Evolutionary conservation across 352 stramenopile species (phyloP).

Genomic region (Globisporangium nodosum): DNA sequence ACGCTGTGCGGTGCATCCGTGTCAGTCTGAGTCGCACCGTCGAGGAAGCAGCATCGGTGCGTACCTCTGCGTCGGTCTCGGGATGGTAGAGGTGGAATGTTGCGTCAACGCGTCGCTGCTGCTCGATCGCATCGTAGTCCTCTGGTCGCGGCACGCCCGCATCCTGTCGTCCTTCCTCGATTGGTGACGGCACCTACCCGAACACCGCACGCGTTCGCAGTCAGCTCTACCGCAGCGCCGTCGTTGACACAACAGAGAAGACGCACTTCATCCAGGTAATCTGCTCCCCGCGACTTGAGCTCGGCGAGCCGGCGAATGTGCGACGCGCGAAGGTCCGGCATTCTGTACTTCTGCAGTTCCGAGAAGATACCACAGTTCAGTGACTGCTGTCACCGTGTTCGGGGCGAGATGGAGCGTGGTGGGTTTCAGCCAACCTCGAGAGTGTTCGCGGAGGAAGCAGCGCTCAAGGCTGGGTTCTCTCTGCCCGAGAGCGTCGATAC

Average conservation of each 20-base stretch:
- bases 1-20: slow-evolving; percentile 16
- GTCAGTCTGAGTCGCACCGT: not conserved
- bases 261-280: slow-evolving; percentile 24
- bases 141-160: slow-evolving; percentile 8
- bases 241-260: not conserved
- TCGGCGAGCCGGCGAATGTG: slow-evolving; percentile 69
- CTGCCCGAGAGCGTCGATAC: slow-evolving; percentile 7
- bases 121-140: slow-evolving; percentile 14
- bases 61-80: slow-evolving; percentile 61
- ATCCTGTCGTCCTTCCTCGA: not conserved
- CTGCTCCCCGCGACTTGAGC: slow-evolving; percentile 30
- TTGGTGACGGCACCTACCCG: slow-evolving; percentile 4
- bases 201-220: not conserved
- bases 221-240: not conserved
- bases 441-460: not conserved
- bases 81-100: slow-evolving; percentile 56
- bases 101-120: slow-evolving; percentile 30
- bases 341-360: slow-evolving; percentile 38
- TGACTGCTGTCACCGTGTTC: not conserved
- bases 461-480: not conserved
- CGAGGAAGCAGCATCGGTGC: not conserved
- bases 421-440: slow-evolving; percentile 15
- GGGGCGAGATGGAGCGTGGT: not conserved
- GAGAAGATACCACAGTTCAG: not conserved
- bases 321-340: slow-evolving; percentile 51